Conservation (phyloP, 495 filamentous ascomycete genomes). For the Cercophora newfieldiana region DNA sequence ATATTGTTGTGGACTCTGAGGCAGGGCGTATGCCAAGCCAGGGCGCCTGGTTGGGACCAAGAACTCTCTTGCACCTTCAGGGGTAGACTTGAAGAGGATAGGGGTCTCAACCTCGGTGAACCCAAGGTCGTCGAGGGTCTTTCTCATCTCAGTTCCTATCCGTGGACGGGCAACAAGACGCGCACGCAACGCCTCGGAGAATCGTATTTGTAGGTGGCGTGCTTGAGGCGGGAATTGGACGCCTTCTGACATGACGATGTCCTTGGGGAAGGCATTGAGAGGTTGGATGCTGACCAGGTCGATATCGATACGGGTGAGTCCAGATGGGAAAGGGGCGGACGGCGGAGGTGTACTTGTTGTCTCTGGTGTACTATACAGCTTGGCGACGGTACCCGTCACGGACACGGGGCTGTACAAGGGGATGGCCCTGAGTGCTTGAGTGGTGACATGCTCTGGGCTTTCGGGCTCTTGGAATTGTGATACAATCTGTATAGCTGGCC, state of each 20-base stretch:
- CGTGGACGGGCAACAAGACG: conserved; percentile 60
- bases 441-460: conserved; percentile 24
- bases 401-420: conserved; percentile 43
- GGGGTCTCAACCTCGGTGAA: conserved; percentile 91
- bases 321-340: conserved; percentile 14
- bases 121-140: conserved; percentile 48
- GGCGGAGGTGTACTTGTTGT: not conserved
- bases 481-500: conserved; percentile 38
- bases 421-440: conserved; percentile 34
- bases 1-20: conserved; percentile 97
- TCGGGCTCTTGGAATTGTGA: conserved; percentile 29
- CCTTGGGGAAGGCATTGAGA: conserved; percentile 74
- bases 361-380: conserved; percentile 3
- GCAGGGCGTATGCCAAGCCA: conserved; percentile 82
- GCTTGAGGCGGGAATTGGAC: conserved; percentile 70
- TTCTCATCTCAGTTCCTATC: conserved; percentile 53
- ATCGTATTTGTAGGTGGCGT: conserved; percentile 83
- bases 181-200: conserved; percentile 59
- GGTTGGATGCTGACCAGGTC: conserved; percentile 59
- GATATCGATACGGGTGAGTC: conserved; percentile 30
- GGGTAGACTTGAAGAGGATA: conserved; percentile 93
- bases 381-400: conserved; percentile 35
- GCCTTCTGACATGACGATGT: conserved; percentile 71
- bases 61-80: conserved; percentile 93
- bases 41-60: conserved; percentile 78